Evolutionary conservation across 768 basidiomycete species (phyloP), one percentile per base, ranked within the genome.

Genomic region (Boletales sp.): DNA sequence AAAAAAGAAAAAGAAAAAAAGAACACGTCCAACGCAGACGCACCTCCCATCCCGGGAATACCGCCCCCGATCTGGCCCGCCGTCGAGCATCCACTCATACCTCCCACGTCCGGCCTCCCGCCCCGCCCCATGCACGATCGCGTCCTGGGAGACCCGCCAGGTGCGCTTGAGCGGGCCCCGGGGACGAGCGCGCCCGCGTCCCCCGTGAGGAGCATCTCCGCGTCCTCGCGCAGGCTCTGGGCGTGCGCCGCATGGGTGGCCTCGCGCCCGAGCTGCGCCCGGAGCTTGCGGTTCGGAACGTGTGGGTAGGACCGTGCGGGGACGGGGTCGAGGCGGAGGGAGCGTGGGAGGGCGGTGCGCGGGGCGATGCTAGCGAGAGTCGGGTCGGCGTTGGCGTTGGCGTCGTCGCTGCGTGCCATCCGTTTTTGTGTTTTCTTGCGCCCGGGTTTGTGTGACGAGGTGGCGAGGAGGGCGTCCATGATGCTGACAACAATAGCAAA

Each of bases 31-130:
- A n/a, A n/a, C n/a, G n/a, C 15, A 4, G 11, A 72, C 80, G 61
- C 42, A 91, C 89, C 92, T 77, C 57, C 97, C 97, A 63, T 99
- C 95, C 58, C 87, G 74, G 18, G 92, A 91, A 71, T 94, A 97
- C 57, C 91, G 79, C 36, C 84, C 78, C 41, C 83, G 74, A 63
- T 95, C 95, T 3, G 87, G 87, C 0, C 95, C 95, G 12, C 86
- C 86, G 51, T 94, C 90, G 38, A 99, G 69, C 51, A 78, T 83
- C 72, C 87, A 81, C 63, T 94, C 91, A 61, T 78, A 83, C 40
- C 86, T 72, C 15, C 92, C 90, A 43, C 71, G 77, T 11, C 83
- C 82, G 12, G 90, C 90, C 58, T 94, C 94, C 53, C 75, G 72
- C 0, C 92, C 82, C 40, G 89, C 76, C 18, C 75, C 74, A 42